phyloP scores from a whole-genome alignment of 805 yeast species.

The Metschnikowia reukaufii region DNA sequence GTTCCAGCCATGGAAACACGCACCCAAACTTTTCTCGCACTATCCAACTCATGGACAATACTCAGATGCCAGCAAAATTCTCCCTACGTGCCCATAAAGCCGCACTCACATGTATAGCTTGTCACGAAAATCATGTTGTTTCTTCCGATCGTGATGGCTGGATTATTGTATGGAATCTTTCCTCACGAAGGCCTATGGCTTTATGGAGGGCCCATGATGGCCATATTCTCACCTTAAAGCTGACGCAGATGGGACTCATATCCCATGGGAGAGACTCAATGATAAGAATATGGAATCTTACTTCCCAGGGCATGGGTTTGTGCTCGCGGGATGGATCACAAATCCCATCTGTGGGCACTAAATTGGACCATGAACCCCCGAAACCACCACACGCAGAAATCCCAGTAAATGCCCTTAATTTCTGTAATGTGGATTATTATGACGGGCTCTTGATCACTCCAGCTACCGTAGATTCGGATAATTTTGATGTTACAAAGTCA shows the following conservation, averaged over 20 bases:
- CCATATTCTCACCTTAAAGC: constrained; percentile 48
- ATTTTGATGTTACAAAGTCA: constrained; percentile 60
- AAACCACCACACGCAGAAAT: constrained; percentile 39
- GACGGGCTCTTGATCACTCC: constrained; percentile 50
- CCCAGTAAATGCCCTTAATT: constrained; percentile 75
- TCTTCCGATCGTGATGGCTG: constrained; percentile 66
- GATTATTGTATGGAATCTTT: constrained; percentile 64
- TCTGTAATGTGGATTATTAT: constrained; percentile 51
- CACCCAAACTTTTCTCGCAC: background rate
- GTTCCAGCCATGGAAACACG: background rate
- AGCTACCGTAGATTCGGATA: constrained; percentile 60
- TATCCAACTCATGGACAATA: background rate
- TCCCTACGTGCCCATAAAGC: constrained; percentile 21
- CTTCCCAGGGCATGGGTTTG: background rate
- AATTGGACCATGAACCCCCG: constrained; percentile 1
- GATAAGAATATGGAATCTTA: constrained; percentile 46
- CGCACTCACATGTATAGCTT: constrained; percentile 16
- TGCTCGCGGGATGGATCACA: constrained; percentile 9
- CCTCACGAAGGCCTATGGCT: constrained; percentile 52
- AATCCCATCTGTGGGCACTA: background rate
- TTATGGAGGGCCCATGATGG: constrained; percentile 62
- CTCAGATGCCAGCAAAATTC: constrained; percentile 7
- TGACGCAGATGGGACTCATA: constrained; percentile 33
- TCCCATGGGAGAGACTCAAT: constrained; percentile 71
- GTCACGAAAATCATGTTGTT: constrained; percentile 26